phyloP scores from a whole-genome alignment of 768 basidiomycete genomes.

The Hebeloma cylindrosporum region DNA sequence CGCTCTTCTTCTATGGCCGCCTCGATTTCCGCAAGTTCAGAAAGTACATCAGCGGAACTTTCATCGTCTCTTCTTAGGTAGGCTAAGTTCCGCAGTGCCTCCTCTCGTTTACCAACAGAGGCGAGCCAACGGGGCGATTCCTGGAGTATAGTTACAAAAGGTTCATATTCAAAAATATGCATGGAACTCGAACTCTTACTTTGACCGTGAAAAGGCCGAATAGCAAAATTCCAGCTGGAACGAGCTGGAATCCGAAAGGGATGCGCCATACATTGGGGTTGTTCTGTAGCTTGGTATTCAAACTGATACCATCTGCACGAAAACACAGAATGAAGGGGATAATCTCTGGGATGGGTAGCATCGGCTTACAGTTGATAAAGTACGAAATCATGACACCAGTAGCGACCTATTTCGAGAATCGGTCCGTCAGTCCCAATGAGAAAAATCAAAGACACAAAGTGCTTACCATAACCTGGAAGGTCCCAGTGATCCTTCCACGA shows the following conservation, averaged over 20 bases:
- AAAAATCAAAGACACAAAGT: background rate
- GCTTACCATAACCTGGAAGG: slow-evolving; percentile 81
- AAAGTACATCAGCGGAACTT: slow-evolving; percentile 45
- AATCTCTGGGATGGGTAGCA: slow-evolving; percentile 12
- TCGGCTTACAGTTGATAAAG: slow-evolving; percentile 77
- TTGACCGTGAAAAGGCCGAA: slow-evolving; percentile 68
- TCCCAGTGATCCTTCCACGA: slow-evolving; percentile 80
- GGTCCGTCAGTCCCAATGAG: background rate
- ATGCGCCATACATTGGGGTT: slow-evolving; percentile 63
- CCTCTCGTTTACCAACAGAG: slow-evolving; percentile 52
- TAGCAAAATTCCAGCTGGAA: slow-evolving; percentile 71
- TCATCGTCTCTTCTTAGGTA: slow-evolving; percentile 52
- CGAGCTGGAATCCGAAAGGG: slow-evolving; percentile 73
- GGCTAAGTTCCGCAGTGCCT: slow-evolving; percentile 61
- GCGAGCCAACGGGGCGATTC: slow-evolving; percentile 81
- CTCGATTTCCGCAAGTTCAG: slow-evolving; percentile 79
- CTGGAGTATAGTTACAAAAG: slow-evolving; percentile 24
- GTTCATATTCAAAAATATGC: background rate
- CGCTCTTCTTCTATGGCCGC: slow-evolving; percentile 77
- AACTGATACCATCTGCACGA: slow-evolving; percentile 53
- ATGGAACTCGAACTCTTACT: slow-evolving; percentile 24
- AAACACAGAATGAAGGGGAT: background rate
- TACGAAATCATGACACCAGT: slow-evolving; percentile 85
- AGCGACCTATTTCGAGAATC: slow-evolving; percentile 44
- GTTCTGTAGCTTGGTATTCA: slow-evolving; percentile 48